These are phyloP conservation scores for Chaetomium strumarium DNA, from an alignment of 2,329 filamentous ascomycete species.

Conservation along the genomic window DNA sequence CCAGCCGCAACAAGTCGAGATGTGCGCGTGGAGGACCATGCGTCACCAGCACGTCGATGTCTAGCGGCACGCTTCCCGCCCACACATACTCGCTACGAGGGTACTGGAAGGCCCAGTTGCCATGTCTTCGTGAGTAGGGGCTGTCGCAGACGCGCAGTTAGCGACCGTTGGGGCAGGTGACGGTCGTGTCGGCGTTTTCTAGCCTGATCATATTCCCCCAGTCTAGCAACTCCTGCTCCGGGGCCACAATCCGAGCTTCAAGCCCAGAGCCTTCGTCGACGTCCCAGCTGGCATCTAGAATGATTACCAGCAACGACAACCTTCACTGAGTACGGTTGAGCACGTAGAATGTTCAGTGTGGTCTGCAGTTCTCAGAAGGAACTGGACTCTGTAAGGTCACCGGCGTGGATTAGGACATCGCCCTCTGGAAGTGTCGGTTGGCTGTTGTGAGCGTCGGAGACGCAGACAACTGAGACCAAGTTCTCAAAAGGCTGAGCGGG, in stretches of 20 bases:
- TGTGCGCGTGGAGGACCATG: slow-evolving; percentile 31
- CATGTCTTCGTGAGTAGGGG: slow-evolving; percentile 30
- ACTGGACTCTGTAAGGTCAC: slow-evolving; percentile 36
- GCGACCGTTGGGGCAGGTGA: slow-evolving; percentile 28
- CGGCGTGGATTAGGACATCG: slow-evolving; percentile 38
- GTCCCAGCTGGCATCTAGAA: slow-evolving; percentile 9
- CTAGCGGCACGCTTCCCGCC: slow-evolving; percentile 5
- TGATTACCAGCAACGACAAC: slow-evolving; percentile 30
- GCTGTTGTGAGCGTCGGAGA: slow-evolving; percentile 39
- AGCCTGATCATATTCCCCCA: slow-evolving; percentile 18
- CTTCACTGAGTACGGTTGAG: slow-evolving; percentile 32
- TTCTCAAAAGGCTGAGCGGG: slow-evolving; percentile 1
- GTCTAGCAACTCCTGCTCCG: slow-evolving; percentile 2
- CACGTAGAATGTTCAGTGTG: slow-evolving; percentile 27
- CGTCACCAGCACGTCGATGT: slow-evolving; percentile 27
- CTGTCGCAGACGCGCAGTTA: slow-evolving; percentile 33
- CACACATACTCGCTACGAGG: slow-evolving; percentile 13
- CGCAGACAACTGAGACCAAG: slow-evolving; percentile 29
- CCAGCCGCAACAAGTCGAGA: slow-evolving; percentile 28
- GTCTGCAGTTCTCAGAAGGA: slow-evolving; percentile 34
- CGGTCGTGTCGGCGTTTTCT: slow-evolving; percentile 13
- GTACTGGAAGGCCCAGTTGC: slow-evolving; percentile 41
- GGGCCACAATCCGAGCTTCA: neutral
- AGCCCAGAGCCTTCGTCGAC: no score
- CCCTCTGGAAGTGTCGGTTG: slow-evolving; percentile 32